A percentile compares a stretch with the other conserved stretches of the same genome.
These are phyloP conservation scores for Calonectria leucothoes DNA, from an alignment of 2,329 filamentous ascomycete species.

Conservation along the genomic window DNA sequence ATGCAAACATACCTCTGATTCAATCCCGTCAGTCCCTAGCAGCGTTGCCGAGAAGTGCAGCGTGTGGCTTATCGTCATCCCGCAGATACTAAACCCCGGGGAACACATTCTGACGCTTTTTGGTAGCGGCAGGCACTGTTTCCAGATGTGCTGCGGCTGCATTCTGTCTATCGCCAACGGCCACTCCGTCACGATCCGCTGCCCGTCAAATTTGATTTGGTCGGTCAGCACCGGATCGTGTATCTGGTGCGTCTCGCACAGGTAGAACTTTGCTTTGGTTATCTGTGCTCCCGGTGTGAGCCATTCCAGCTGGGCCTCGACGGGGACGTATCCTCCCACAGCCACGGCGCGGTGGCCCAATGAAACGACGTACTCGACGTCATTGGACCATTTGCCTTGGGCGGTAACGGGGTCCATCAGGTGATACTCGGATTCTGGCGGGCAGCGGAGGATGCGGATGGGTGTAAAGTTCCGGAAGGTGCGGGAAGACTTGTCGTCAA, in stretches of 20 bases:
- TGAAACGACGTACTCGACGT: not conserved
- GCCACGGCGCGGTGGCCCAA: not conserved
- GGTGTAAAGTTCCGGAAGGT: not conserved
- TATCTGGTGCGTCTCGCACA: not conserved
- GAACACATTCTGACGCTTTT: not conserved
- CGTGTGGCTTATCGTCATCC: not conserved
- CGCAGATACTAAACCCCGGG: not conserved
- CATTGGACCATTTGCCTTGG: not conserved
- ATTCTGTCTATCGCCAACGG: not conserved
- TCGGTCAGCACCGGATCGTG: not conserved
- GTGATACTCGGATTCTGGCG: not conserved
- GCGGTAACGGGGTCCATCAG: not conserved
- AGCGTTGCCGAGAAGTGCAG: not conserved
- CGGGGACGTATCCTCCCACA: not conserved
- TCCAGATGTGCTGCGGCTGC: not conserved
- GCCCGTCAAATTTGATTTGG: not conserved
- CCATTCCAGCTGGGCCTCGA: not conserved
- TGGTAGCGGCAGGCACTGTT: not conserved
- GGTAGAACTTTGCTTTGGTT: not conserved
- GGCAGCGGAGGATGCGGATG: not conserved
- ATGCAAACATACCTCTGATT: not conserved
- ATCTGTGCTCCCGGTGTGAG: not conserved
- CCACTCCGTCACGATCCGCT: not conserved
- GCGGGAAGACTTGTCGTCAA: not conserved
- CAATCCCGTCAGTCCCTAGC: not conserved